phyloP scores from a whole-genome alignment of 257 asterid genomes.

The Fraxinus americana region DNA sequence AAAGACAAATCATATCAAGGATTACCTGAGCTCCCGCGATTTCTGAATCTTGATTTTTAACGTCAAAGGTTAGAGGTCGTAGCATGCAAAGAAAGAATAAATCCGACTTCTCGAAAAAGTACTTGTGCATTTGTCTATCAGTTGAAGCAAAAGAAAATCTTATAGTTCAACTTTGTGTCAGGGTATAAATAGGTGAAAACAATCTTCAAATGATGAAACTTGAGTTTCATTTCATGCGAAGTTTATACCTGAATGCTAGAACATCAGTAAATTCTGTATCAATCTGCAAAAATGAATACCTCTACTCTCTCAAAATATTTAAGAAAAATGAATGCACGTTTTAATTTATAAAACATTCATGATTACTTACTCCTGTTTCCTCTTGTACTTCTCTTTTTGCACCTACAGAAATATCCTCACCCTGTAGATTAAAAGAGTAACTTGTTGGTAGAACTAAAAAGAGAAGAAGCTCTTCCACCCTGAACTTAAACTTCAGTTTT shows the following conservation, averaged over 20 bases:
- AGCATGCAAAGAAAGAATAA: too few species aligned
- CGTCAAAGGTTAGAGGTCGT: too few species aligned
- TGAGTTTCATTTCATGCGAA: background rate
- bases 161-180: too few species aligned
- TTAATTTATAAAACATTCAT: constrained; percentile 25
- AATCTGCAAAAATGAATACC: constrained; percentile 41
- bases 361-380: constrained; percentile 75
- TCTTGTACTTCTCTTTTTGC: constrained; percentile 78
- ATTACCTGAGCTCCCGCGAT: too few species aligned
- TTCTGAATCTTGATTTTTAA: too few species aligned
- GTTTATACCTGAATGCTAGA: constrained; percentile 48
- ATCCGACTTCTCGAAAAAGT: too few species aligned
- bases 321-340: constrained; percentile 2
- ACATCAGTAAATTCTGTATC: constrained; percentile 47
- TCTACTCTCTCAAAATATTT: constrained; percentile 24
- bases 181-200: too few species aligned
- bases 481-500: constrained; percentile 3
- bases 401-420: constrained; percentile 65
- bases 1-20: too few species aligned
- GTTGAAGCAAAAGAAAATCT: too few species aligned
- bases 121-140: too few species aligned
- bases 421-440: constrained; percentile 44
- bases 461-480: background rate
- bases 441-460: constrained; percentile 9
- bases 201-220: background rate